A percentile compares a stretch with the other conserved stretches of the same genome.
phyloP scores from a whole-genome alignment of 139 green algal species.

The Tetraselmis chui region DNA sequence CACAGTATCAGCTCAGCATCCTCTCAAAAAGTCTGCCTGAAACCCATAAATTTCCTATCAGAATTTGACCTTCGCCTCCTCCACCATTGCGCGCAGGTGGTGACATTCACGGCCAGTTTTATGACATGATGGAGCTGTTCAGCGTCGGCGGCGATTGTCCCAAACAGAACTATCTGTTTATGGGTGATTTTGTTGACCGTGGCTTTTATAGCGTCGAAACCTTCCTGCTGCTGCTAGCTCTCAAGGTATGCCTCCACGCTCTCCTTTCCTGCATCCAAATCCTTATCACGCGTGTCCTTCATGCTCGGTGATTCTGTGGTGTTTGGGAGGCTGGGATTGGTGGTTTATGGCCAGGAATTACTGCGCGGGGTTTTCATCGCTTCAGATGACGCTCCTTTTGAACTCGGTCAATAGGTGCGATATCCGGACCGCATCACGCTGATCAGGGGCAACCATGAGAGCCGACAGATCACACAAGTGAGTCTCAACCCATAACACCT shows the following conservation, averaged over 20 bases:
- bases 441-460: conserved; percentile 96
- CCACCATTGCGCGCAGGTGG: conserved; percentile 51
- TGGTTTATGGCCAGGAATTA: too few relatives aligned
- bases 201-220: conserved; percentile 98
- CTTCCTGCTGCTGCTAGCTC: conserved; percentile 92
- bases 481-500: neutral
- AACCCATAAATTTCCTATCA: neutral
- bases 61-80: neutral
- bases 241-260: conserved; percentile 97
- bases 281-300: neutral
- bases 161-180: conserved; percentile 97
- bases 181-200: conserved; percentile 98
- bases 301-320: too few relatives aligned
- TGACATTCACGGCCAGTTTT: conserved; percentile 97
- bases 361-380: too few relatives aligned
- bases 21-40: too few relatives aligned
- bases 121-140: conserved; percentile 97
- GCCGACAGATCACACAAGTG: conserved; percentile 96
- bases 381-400: too few relatives aligned
- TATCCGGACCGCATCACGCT: conserved; percentile 93
- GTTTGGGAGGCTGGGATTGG: too few relatives aligned
- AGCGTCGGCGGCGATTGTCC: conserved; percentile 94
- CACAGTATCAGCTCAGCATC: too few relatives aligned
- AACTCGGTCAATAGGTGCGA: too few relatives aligned
- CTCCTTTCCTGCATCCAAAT: conserved; percentile 2